A percentile compares a stretch with the other conserved stretches of the same genome.
Conservation (phyloP, 2,329 filamentous ascomycete species). For the Waltergamsia citrina region DNA sequence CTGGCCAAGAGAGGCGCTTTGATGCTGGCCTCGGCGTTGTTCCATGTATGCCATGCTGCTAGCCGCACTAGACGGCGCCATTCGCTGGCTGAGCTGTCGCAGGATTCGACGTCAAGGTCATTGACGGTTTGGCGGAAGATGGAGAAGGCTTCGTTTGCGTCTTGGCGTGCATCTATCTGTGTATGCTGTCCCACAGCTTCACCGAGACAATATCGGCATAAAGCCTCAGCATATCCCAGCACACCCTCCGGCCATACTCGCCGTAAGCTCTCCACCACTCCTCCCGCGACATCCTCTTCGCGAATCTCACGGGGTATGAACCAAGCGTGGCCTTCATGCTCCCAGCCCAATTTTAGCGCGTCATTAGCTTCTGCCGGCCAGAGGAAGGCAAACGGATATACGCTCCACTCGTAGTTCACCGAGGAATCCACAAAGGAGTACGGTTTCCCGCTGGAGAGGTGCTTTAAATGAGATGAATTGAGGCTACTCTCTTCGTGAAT, state of each 20-base stretch:
- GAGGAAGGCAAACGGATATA: slow-evolving; percentile 53
- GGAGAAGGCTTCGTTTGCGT: slow-evolving; percentile 27
- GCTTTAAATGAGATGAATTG: slow-evolving; percentile 25
- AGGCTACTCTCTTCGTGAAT: slow-evolving; percentile 53
- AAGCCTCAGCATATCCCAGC: neutral
- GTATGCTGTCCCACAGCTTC: neutral
- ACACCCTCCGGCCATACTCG: slow-evolving; percentile 48
- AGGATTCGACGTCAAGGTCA: slow-evolving; percentile 16
- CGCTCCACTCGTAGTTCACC: slow-evolving; percentile 48
- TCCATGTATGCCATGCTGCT: slow-evolving; percentile 54
- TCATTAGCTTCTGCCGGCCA: slow-evolving; percentile 33
- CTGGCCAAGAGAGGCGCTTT: slow-evolving; percentile 45
- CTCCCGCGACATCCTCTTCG: slow-evolving; percentile 43
- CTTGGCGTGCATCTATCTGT: neutral
- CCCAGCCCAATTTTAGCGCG: slow-evolving; percentile 48
- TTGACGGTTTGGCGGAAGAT: slow-evolving; percentile 36
- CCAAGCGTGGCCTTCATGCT: slow-evolving; percentile 51
- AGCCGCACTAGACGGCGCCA: slow-evolving; percentile 50
- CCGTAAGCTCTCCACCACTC: slow-evolving; percentile 45
- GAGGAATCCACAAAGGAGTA: slow-evolving; percentile 45
- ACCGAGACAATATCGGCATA: slow-evolving; percentile 1
- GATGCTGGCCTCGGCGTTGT: slow-evolving; percentile 59
- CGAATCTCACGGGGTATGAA: slow-evolving; percentile 40
- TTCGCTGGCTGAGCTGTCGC: slow-evolving; percentile 13
- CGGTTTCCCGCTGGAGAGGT: slow-evolving; percentile 47